Evolutionary conservation across 352 stramenopile genomes (phyloP), one percentile per base, ranked within the genome.

Genomic region (Pelagophyceae sp.): DNA sequence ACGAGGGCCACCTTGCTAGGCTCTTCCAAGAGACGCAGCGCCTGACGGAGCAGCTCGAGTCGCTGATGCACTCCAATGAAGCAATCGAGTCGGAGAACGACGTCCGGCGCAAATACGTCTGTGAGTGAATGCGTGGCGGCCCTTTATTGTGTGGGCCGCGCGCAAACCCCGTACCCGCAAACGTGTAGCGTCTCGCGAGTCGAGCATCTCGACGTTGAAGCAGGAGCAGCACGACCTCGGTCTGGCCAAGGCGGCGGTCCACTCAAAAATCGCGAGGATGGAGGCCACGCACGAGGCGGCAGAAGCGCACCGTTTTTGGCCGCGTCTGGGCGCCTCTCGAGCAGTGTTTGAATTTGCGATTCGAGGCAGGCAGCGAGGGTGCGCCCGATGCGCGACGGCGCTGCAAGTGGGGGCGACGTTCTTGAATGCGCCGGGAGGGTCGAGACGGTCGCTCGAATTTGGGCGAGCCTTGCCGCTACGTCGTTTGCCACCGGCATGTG

Each of bases 161-260:
- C 72, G n/a, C 1, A 54, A 50, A 31, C 60, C 19, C 20, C 15
- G 50, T 72, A 79, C n/a, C 31, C 20, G 25, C 35, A 81, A 51
- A 77, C 74, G n/a, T 25, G 58, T 33, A 65, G 31, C 31, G 1
- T 6, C 61, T 17, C 11, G 33, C 35, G 11, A 31, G 17, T 60
- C 1, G 17, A 74, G 29, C 15, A n/a, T 67, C 29, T 11, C 58
- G 5, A 27, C 58, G 29, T 74, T 79, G 27, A 91, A 90, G 50
- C 38, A 86, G 11, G 83, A 91, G 60, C 79, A 91, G n/a, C 85
- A 87, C 11, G 86, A 89, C 58, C 77, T 92, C 32, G 78, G 90
- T 54, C 92, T 91, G 75, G 82, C 85, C 25, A 84, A 83, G 0
- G 72, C 51, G 78, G 20, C n/a, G 17, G n/a, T 63, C 0, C 32